These are phyloP conservation scores for Sarocladium brachiariae DNA, from an alignment of 2,329 filamentous ascomycete species.

Conservation along the genomic window DNA sequence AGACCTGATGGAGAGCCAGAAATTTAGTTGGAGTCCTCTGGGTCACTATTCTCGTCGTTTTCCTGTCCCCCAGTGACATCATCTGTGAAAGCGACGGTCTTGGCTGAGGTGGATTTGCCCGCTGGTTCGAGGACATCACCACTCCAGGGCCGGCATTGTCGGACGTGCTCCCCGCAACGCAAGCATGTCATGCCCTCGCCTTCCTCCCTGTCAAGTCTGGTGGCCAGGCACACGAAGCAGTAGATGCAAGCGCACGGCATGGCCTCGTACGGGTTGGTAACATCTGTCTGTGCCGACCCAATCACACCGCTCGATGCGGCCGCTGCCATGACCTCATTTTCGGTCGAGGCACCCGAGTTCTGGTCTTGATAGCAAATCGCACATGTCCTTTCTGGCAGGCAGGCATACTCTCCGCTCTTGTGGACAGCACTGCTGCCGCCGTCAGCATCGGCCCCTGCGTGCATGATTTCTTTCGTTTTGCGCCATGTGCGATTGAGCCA, in stretches of 20 bases:
- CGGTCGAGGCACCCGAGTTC: slow-evolving; percentile 63
- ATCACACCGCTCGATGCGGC: slow-evolving; percentile 69
- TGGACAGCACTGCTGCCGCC: slow-evolving; percentile 26
- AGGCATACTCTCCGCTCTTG: slow-evolving; percentile 64
- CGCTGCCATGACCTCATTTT: slow-evolving; percentile 64
- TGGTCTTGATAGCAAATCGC: slow-evolving; percentile 96
- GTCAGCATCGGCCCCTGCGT: slow-evolving; percentile 38
- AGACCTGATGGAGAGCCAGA: neutral
- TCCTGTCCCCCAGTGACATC: slow-evolving; percentile 33
- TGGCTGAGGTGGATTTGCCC: slow-evolving; percentile 35
- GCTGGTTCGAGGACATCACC: slow-evolving; percentile 72
- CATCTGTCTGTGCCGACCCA: slow-evolving; percentile 83
- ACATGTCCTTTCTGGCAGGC: slow-evolving; percentile 88
- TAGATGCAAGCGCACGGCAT: slow-evolving; percentile 87
- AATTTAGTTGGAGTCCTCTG: neutral
- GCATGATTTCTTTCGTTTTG: slow-evolving; percentile 62
- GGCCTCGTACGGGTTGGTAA: slow-evolving; percentile 93
- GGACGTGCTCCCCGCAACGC: slow-evolving; percentile 76
- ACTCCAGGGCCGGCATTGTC: slow-evolving; percentile 83
- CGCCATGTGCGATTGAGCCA: slow-evolving; percentile 87
- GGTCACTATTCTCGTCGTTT: neutral
- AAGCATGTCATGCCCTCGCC: slow-evolving; percentile 92
- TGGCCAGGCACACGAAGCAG: slow-evolving; percentile 92
- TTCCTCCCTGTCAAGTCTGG: slow-evolving; percentile 83
- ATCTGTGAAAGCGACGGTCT: slow-evolving; percentile 58